Evolutionary conservation across 2,329 filamentous ascomycete genomes (phyloP).

Genomic region (Colletotrichum sojae): DNA sequence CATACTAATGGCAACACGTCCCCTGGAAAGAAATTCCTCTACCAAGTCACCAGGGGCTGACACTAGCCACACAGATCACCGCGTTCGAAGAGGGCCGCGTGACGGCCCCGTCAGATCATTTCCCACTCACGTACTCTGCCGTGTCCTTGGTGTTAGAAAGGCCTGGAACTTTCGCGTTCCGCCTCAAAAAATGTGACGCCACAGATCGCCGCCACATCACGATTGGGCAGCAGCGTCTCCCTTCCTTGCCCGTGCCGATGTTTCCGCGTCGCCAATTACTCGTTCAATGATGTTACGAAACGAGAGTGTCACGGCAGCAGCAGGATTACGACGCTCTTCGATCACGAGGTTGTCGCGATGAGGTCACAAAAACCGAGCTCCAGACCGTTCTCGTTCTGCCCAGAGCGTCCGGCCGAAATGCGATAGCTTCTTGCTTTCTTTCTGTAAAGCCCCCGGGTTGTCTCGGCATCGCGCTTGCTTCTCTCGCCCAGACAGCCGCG

Average conservation of each 20-base stretch:
- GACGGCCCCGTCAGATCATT: slow-evolving; percentile 20
- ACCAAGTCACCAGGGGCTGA: slow-evolving; percentile 5
- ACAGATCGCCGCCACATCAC: no score
- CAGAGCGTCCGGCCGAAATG: background rate
- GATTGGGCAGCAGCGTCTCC: no score
- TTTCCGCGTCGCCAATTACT: no score
- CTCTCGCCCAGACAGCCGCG: slow-evolving; percentile 12
- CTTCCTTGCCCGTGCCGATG: no score
- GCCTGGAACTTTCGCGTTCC: no score
- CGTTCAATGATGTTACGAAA: no score
- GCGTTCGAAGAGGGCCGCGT: slow-evolving; percentile 21
- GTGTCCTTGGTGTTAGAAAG: no score
- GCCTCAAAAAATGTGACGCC: no score
- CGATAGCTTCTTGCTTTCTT: background rate
- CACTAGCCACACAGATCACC: slow-evolving; percentile 31
- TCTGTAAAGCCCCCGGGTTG: background rate
- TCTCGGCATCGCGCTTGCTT: slow-evolving; percentile 9
- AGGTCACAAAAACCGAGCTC: no score
- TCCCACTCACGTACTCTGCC: background rate
- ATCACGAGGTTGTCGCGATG: no score
- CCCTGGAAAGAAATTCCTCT: background rate
- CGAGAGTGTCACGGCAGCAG: no score
- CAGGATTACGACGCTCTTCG: no score
- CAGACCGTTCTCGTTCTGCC: background rate
- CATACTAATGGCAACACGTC: background rate